Evolutionary conservation across 2,329 filamentous ascomycete species (phyloP).

Genomic region (Coniella vitis): DNA sequence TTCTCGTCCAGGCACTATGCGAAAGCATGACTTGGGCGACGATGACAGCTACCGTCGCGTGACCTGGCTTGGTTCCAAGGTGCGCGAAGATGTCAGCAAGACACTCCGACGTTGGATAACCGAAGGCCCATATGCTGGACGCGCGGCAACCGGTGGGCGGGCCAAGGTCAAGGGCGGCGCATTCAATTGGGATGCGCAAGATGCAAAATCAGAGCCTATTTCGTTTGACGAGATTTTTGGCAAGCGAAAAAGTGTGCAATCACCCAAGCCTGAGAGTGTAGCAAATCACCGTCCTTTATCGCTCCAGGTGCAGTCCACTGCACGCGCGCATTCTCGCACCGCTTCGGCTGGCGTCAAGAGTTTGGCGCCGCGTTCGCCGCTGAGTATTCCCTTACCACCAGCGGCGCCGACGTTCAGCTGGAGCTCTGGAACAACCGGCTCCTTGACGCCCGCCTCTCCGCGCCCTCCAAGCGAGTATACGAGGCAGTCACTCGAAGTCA

Average conservation of each 20-base stretch:
- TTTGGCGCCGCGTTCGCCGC: constrained; percentile 11
- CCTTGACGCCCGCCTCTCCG: constrained; percentile 11
- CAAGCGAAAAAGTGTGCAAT: constrained; percentile 25
- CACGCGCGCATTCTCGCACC: constrained; percentile 6
- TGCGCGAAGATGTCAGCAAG: constrained; percentile 47
- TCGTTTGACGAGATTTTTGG: constrained; percentile 40
- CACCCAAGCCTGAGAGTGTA: constrained; percentile 22
- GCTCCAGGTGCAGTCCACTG: neutral
- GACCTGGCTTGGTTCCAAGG: constrained; percentile 48
- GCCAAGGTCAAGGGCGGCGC: constrained; percentile 36
- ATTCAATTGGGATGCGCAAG: constrained; percentile 56
- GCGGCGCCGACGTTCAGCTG: constrained; percentile 12
- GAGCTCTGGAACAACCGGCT: constrained; percentile 8
- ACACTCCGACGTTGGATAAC: constrained; percentile 62
- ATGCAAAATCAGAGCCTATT: constrained; percentile 43
- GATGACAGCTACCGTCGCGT: constrained; percentile 54
- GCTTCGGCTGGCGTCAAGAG: constrained; percentile 6
- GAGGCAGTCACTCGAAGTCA: constrained; percentile 9
- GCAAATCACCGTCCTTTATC: constrained; percentile 16
- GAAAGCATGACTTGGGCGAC: constrained; percentile 49
- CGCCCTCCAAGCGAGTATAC: constrained; percentile 8
- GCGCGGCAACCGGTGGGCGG: constrained; percentile 35
- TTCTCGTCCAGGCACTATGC: constrained; percentile 52
- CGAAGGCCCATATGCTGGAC: constrained; percentile 49
- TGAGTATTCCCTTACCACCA: constrained; percentile 13